Conservation (phyloP, 495 filamentous ascomycete species). For the Filosporella fistucella region DNA sequence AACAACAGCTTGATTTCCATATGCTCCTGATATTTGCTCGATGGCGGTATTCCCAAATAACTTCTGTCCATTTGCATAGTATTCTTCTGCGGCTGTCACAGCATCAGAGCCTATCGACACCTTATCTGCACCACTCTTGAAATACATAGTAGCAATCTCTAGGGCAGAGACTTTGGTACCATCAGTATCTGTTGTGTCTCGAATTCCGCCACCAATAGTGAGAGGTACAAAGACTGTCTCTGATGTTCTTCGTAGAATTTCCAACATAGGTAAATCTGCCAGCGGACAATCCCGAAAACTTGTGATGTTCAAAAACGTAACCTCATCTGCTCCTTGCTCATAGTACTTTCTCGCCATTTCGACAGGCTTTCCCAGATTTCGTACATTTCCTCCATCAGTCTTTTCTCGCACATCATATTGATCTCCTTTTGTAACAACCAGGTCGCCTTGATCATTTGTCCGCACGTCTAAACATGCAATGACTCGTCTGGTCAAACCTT, state of each 20-base stretch:
- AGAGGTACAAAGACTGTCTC: conserved; percentile 96
- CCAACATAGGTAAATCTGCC: conserved; percentile 90
- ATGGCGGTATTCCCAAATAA: conserved; percentile 83
- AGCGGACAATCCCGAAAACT: conserved; percentile 93
- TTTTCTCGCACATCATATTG: conserved; percentile 99
- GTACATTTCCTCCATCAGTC: conserved; percentile 65
- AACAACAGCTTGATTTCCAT: conserved; percentile 95
- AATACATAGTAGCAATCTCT: conserved; percentile 94
- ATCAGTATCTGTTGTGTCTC: conserved; percentile 83
- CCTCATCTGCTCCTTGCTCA: conserved; percentile 92
- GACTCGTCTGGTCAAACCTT: conserved; percentile 80
- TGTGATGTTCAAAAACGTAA: conserved; percentile 97
- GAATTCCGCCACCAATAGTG: conserved; percentile 92
- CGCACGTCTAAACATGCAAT: conserved; percentile 97
- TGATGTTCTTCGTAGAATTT: conserved; percentile 79
- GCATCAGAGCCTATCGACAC: conserved; percentile 96
- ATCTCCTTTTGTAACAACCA: conserved; percentile 97
- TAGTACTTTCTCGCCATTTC: conserved; percentile 93
- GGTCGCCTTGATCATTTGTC: conserved; percentile 90
- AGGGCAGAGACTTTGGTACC: conserved; percentile 83
- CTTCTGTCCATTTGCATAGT: conserved; percentile 60
- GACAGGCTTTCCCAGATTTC: conserved; percentile 94
- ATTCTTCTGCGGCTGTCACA: conserved; percentile 87
- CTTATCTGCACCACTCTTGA: conserved; percentile 97
- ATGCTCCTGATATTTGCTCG: conserved; percentile 87